Base-by-base conservation (phyloP, 768 basidiomycete species). In the Grammothele lineata region DNA sequence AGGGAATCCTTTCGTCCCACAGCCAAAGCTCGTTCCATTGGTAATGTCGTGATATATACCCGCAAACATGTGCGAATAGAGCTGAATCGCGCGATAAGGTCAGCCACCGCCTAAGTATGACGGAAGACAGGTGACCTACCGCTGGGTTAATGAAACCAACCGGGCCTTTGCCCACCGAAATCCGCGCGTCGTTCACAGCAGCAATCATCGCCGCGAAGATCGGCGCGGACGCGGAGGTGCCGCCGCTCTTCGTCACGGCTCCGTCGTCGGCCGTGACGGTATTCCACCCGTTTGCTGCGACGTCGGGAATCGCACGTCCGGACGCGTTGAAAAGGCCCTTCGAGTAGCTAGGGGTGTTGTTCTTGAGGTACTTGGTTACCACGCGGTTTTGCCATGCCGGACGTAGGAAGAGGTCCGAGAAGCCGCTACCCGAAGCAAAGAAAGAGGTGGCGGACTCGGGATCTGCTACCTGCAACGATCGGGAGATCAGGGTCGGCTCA, bases 161-260 rank as follows among this genome's bases (percentile, higher is more conserved):
- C 3, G 66, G 48, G 4, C 51, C 21, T 44, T 57, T 59, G 4
- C 62, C 59, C 10, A 39, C 45, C 10, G 61, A 51, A 23, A 67
- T 35, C 17, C 57, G 58, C 32, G 56, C 58, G 43, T 65, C 66
- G 40, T 69, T 69, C 19, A 87, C 62, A 50, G 85, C 72, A 4
- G 83, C 69, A 6, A 85, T 64, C 36, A 87, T 66, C 19, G 71
- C 76, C 5, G 84, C 74, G 43, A 87, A 81, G 1, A 80, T 69
- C 2, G 85, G 85, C 9, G 78, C 55, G 2, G 83, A 59, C 1
- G 78, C 78, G 12, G 81, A 82, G 1, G 86, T 87, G 26, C 86
- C 52, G 34, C 47, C 47, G 12, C 24, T 12, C 40, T 36, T 35
- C 39, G 38, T 38, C 32, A 45, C 33, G 40, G 44, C 36, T 9